These are phyloP conservation scores for Sporisorium reilianum DNA, from an alignment of 1,284 basidiomycete species.

Conservation along the genomic window DNA sequence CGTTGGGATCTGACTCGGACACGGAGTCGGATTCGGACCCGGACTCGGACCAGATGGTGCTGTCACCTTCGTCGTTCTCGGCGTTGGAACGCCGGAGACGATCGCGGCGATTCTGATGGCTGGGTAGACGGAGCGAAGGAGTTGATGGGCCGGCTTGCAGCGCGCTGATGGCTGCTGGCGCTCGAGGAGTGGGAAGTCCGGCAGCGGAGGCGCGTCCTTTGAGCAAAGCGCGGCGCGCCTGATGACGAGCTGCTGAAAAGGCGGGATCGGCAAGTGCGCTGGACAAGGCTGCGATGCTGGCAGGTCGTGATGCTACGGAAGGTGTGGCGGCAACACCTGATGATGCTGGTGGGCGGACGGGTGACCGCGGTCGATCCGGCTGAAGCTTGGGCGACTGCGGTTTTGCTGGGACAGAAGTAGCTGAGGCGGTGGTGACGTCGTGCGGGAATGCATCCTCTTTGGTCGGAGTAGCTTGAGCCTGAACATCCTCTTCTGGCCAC, in stretches of 20 bases:
- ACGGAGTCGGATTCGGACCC: constrained; percentile 24
- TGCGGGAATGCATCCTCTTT: not conserved
- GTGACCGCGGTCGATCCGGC: not conserved
- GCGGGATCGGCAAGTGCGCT: constrained; percentile 33
- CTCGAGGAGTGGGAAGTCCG: constrained; percentile 19
- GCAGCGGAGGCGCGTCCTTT: constrained; percentile 15
- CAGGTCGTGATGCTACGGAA: constrained; percentile 14
- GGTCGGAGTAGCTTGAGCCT: constrained; percentile 3
- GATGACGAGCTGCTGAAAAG: constrained; percentile 44
- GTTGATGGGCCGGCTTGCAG: constrained; percentile 43
- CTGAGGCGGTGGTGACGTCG: not conserved
- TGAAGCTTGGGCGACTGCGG: not conserved
- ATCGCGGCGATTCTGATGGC: constrained; percentile 29
- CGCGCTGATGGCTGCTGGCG: not conserved
- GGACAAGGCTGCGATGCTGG: not conserved
- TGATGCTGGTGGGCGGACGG: not conserved
- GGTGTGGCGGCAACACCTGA: constrained; percentile 13
- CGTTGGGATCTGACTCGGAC: constrained; percentile 20
- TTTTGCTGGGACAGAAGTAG: not conserved
- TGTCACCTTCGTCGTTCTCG: constrained; percentile 39
- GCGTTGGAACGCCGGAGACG: constrained; percentile 12
- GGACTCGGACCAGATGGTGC: constrained; percentile 48
- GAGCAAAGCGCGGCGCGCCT: constrained; percentile 44
- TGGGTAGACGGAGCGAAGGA: constrained; percentile 39
- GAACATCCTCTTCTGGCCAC: constrained; percentile 37